Evolutionary conservation across 2,329 filamentous ascomycete genomes (phyloP).

Genomic region (Trichophyton verrucosum): DNA sequence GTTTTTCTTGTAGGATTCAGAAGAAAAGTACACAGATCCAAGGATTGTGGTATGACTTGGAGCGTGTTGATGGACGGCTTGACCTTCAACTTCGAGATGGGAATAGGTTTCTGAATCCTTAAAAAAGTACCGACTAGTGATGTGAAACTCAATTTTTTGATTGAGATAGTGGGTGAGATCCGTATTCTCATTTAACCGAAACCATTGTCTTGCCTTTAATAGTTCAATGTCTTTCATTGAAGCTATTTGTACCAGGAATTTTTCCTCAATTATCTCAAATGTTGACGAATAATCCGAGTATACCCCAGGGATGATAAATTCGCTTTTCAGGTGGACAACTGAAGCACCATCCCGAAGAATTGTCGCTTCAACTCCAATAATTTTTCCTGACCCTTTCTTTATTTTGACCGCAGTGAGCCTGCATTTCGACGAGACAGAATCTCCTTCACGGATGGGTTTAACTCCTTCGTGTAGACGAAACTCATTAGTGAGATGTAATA

Average conservation of each 20-base stretch:
- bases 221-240: conserved; percentile 87
- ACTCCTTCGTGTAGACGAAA: conserved; percentile 43
- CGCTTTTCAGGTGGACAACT: conserved; percentile 97
- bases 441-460: neutral
- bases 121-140: neutral
- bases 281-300: conserved; percentile 96
- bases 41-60: neutral
- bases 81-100: neutral
- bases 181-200: conserved; percentile 26
- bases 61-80: neutral
- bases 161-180: neutral
- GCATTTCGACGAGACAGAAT: neutral
- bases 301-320: conserved; percentile 87
- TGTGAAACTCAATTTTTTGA: neutral
- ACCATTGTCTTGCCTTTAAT: conserved; percentile 95
- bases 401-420: neutral
- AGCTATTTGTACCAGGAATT: conserved; percentile 88
- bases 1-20: neutral
- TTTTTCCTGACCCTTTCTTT: conserved; percentile 44
- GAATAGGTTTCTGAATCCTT: neutral
- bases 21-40: neutral
- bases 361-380: conserved; percentile 98
- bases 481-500: conserved; percentile 91
- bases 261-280: conserved; percentile 82
- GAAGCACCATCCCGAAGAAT: conserved; percentile 70